phyloP scores from a whole-genome alignment of 1,284 basidiomycete species.

The Mycena sp. region DNA sequence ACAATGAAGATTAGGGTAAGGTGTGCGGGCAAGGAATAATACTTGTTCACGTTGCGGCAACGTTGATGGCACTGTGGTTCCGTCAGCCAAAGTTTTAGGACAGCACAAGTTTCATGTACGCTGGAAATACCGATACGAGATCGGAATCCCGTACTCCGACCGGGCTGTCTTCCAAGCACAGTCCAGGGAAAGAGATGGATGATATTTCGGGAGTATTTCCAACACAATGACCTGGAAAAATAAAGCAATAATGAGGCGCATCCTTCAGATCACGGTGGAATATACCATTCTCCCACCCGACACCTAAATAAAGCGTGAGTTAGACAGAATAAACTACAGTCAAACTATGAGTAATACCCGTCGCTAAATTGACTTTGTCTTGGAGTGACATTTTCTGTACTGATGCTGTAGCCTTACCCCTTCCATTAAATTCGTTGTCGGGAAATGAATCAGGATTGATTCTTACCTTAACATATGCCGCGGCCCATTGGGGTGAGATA shows the following conservation, averaged over 20 bases:
- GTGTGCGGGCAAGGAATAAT: neutral
- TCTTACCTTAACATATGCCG: conserved; percentile 62
- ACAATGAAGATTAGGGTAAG: neutral
- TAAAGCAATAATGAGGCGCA: too few relatives aligned
- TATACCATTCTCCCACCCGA: conserved; percentile 58
- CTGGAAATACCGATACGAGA: conserved; percentile 72
- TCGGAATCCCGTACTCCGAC: conserved; percentile 74
- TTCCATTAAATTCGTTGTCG: neutral
- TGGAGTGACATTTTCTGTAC: conserved; percentile 58
- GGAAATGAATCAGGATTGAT: neutral
- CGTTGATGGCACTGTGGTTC: conserved; percentile 70
- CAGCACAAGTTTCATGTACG: conserved; percentile 47
- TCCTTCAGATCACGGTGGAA: too few relatives aligned
- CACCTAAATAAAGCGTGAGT: conserved; percentile 52
- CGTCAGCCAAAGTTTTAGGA: neutral
- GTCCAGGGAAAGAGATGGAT: conserved; percentile 69
- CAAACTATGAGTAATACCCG: too few relatives aligned
- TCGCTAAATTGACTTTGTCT: conserved; percentile 67
- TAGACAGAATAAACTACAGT: too few relatives aligned
- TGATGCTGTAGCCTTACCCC: conserved; percentile 52
- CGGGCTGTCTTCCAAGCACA: conserved; percentile 74
- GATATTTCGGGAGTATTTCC: conserved; percentile 74
- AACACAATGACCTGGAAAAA: conserved; percentile 63
- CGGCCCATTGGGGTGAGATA: conserved; percentile 52
- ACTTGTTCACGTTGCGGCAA: conserved; percentile 67